Conservation (phyloP, 176 grass and related monocot species). For the Bolboschoenus planiculmis region DNA sequence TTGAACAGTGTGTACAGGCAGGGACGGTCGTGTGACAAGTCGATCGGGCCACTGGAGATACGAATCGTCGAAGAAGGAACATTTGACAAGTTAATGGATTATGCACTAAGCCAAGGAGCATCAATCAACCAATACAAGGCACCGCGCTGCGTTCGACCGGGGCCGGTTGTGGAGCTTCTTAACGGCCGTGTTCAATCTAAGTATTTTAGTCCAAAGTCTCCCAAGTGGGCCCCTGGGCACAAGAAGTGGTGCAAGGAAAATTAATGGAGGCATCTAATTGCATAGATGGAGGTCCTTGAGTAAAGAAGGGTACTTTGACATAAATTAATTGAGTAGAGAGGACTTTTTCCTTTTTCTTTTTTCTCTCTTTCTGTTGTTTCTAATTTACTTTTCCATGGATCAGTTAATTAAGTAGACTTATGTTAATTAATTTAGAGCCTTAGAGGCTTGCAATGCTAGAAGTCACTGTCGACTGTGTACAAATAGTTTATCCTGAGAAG, state of each 20-base stretch:
- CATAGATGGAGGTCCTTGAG: neutral
- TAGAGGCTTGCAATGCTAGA: slow-evolving; percentile 19
- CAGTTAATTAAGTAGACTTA: slow-evolving; percentile 5
- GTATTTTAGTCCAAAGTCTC: slow-evolving; percentile 87
- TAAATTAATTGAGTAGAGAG: slow-evolving; percentile 13
- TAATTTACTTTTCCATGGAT: slow-evolving; percentile 10
- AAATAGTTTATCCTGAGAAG: slow-evolving; percentile 30
- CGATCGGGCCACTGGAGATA: slow-evolving; percentile 86
- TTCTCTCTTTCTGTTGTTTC: neutral
- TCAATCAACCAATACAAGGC: slow-evolving; percentile 99
- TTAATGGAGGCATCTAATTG: slow-evolving; percentile 22
- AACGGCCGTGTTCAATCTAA: slow-evolving; percentile 47
- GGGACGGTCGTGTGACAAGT: slow-evolving; percentile 66
- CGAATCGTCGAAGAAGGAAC: slow-evolving; percentile 78
- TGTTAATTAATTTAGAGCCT: slow-evolving; percentile 17
- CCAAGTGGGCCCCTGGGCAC: slow-evolving; percentile 74
- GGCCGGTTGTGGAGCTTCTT: slow-evolving; percentile 73
- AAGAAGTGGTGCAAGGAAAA: slow-evolving; percentile 59
- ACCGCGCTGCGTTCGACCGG: slow-evolving; percentile 75
- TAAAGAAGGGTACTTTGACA: neutral
- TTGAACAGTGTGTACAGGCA: slow-evolving; percentile 94
- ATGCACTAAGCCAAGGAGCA: slow-evolving; percentile 77
- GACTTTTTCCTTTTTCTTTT: neutral
- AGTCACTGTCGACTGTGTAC: slow-evolving; percentile 23
- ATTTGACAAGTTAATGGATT: slow-evolving; percentile 99